phyloP scores from a whole-genome alignment of 345 rosid genomes.

The Kernera saxatilis region DNA sequence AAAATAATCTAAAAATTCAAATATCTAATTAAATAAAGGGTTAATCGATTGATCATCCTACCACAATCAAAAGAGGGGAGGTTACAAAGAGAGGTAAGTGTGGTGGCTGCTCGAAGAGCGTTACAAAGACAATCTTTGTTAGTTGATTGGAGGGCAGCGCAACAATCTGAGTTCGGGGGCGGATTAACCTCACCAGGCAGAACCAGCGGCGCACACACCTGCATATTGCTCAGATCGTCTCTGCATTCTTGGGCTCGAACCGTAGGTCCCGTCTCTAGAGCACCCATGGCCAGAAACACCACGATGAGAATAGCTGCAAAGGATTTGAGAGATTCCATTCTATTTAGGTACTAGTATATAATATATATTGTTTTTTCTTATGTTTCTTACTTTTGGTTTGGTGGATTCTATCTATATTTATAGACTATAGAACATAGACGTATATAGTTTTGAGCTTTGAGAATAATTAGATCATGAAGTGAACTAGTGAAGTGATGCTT shows the following conservation, averaged over 20 bases:
- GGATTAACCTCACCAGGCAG: conserved; percentile 24
- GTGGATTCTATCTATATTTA: conserved; percentile 18
- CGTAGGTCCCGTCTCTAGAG: not conserved
- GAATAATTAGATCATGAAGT: not conserved
- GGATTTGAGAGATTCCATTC: conserved; percentile 18
- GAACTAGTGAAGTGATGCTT: conserved; percentile 16
- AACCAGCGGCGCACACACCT: conserved; percentile 25
- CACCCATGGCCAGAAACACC: conserved; percentile 4
- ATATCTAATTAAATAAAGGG: no score
- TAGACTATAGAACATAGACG: not conserved
- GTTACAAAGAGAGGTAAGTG: conserved; percentile 26
- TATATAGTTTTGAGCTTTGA: conserved; percentile 1
- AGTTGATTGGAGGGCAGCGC: conserved; percentile 23
- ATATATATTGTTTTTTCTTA: not conserved
- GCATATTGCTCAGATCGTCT: conserved; percentile 6
- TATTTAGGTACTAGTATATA: not conserved
- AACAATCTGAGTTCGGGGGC: conserved; percentile 15
- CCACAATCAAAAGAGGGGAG: conserved; percentile 30
- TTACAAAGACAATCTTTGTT: conserved; percentile 26
- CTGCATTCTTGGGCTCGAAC: conserved; percentile 20
- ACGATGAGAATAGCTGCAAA: conserved; percentile 2
- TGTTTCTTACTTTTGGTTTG: not conserved
- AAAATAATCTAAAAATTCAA: not conserved
- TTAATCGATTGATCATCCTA: not conserved
- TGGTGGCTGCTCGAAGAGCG: conserved; percentile 28